Evolutionary conservation across 2,329 filamentous ascomycete genomes (phyloP), one percentile per base, ranked within the genome.

Genomic region (Xylaria multiplex): DNA sequence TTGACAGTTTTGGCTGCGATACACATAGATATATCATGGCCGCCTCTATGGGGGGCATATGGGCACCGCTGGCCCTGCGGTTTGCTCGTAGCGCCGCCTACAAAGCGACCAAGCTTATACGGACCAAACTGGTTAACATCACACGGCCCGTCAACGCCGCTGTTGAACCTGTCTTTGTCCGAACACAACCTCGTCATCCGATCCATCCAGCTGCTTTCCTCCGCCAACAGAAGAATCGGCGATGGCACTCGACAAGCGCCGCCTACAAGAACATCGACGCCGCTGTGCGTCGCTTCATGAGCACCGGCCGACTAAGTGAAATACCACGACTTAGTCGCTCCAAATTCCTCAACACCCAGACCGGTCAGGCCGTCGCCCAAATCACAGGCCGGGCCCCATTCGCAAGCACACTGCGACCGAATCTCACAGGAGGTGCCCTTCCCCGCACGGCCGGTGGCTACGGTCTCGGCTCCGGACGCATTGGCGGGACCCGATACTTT

Each of bases 401-500:
- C 78, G 91, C 93, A 3, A 93, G 90, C 57, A 91, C 94, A 1
- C 87, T 99, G 42, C 91, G 96, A 42, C 96, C 96, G 2, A 98
- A 97, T 76, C 82, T 98, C 70, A 97, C 94, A 0, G 95, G 93
- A 54, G 94, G 95, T 48, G 90, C 93, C 27, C 82, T 97, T 50
- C 90, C 92, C 40, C 89, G 95, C 63, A 93, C 92, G 45, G 92
- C 94, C 7, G 93, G 95, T 70, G 96, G 96, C n/a, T 99, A 99
- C 77, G 85, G 85, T 69, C 81, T 92, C 45, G 92, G 92, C 35
- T 87, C 89, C 56, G 90, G 90, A 37, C 85, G 89, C 53, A 78
- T 88, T 65, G 89, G 91, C 71, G 92, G 91, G 50, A 88, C 90
- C 27, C 87, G 95, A 71, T 95, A 95, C 82, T 98, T 98, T 81